phyloP scores from a whole-genome alignment of 768 basidiomycete species.

The Panus rudis region DNA sequence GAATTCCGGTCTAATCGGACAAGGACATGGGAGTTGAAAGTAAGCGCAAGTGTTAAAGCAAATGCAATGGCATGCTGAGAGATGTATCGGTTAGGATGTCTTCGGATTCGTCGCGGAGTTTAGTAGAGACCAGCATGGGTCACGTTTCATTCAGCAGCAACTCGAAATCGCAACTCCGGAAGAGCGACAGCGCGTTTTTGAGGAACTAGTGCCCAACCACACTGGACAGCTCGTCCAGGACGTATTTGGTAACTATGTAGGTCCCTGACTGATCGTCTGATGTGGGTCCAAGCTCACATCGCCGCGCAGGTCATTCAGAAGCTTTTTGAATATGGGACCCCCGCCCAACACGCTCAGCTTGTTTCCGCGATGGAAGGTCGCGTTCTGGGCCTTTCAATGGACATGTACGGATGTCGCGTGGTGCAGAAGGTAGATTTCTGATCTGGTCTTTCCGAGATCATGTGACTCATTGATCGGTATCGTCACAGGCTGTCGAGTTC shows the following conservation, averaged over 20 bases:
- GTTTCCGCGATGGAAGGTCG: slow-evolving; percentile 72
- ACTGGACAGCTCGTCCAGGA: slow-evolving; percentile 77
- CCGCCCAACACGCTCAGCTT: slow-evolving; percentile 63
- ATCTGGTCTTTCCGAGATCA: background rate
- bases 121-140: slow-evolving; percentile 92
- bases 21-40: slow-evolving; percentile 76
- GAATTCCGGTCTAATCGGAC: slow-evolving; percentile 79
- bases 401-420: slow-evolving; percentile 96
- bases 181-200: slow-evolving; percentile 73
- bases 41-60: no score
- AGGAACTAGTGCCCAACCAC: slow-evolving; percentile 79
- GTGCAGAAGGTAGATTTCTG: slow-evolving; percentile 69
- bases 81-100: no score
- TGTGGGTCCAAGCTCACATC: slow-evolving; percentile 1
- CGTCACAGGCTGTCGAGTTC: slow-evolving; percentile 71
- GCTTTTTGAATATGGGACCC: slow-evolving; percentile 81
- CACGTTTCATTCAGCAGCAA: slow-evolving; percentile 92
- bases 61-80: no score
- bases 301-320: slow-evolving; percentile 79
- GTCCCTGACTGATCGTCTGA: slow-evolving; percentile 19
- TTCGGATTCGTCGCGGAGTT: slow-evolving; percentile 85
- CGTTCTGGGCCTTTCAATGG: slow-evolving; percentile 67
- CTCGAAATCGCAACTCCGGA: slow-evolving; percentile 71
- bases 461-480: slow-evolving; percentile 7
- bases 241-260: slow-evolving; percentile 93